A percentile compares a stretch with the other conserved stretches of the same genome.
phyloP scores from a whole-genome alignment of 1,284 basidiomycete genomes.

The Heliocybe sulcata region DNA sequence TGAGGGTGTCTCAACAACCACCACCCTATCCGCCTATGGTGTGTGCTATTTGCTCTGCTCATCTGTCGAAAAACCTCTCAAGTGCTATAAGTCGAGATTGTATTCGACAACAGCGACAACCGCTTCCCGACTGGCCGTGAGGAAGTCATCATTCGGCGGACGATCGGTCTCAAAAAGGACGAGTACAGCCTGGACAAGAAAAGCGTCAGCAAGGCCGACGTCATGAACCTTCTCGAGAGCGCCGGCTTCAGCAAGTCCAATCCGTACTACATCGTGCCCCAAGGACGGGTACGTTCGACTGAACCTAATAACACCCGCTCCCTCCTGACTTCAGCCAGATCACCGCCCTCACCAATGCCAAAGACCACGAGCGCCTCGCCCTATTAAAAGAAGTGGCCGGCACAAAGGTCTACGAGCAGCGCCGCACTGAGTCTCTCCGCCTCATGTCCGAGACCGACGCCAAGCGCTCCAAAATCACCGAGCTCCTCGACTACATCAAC shows the following conservation, averaged over 20 bases:
- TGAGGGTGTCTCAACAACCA: constrained; percentile 84
- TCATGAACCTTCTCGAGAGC: constrained; percentile 92
- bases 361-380: constrained; percentile 90
- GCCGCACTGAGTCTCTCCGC: constrained; percentile 84
- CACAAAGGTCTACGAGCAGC: constrained; percentile 96
- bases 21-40: constrained; percentile 92
- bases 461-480: constrained; percentile 88
- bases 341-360: constrained; percentile 94
- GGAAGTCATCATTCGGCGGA: constrained; percentile 82
- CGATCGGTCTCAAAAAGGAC: constrained; percentile 97
- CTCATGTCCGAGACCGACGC: constrained; percentile 97
- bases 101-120: constrained; percentile 86
- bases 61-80: too few relatives aligned
- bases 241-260: constrained; percentile 97
- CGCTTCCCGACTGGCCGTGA: constrained; percentile 87
- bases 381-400: constrained; percentile 98
- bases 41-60: constrained; percentile 21
- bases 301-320: too few relatives aligned
- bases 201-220: constrained; percentile 92
- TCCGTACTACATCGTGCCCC: constrained; percentile 98
- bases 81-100: constrained; percentile 84
- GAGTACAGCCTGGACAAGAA: constrained; percentile 98
- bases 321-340: constrained; percentile 54
- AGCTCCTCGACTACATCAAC: constrained; percentile 88
- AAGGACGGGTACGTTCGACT: constrained; percentile 70